Conservation (phyloP, 208 protist species). For the Crithidia mellificae region DNA sequence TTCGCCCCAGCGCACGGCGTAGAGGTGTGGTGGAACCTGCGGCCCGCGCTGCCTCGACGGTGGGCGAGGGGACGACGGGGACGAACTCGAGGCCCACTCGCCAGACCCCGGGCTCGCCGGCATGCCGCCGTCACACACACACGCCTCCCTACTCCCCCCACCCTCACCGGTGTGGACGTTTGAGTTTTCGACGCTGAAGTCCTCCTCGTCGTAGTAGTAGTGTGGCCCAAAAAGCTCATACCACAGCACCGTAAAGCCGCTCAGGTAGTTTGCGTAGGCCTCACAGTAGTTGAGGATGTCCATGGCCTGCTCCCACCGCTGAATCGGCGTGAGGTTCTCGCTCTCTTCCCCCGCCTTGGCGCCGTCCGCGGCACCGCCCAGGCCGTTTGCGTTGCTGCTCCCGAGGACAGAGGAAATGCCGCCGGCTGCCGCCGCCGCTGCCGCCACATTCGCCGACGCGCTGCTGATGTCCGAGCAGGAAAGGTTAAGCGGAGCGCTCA, state of each 20-base stretch:
- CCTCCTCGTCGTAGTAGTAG: slow-evolving; percentile 33
- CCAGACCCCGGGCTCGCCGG: not conserved
- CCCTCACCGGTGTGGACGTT: not conserved
- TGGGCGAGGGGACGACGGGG: not conserved
- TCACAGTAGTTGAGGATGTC: slow-evolving; percentile 42
- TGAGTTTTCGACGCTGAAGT: slow-evolving; percentile 20
- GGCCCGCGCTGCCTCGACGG: not conserved
- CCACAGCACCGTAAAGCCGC: slow-evolving; percentile 61
- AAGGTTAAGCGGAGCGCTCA: not conserved
- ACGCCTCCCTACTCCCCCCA: not conserved
- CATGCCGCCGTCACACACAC: too few relatives aligned
- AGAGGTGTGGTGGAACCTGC: slow-evolving; percentile 61
- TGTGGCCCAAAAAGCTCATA: slow-evolving; percentile 59
- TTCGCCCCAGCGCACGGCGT: slow-evolving; percentile 63
- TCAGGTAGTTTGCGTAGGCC: slow-evolving; percentile 54
- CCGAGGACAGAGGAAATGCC: not conserved
- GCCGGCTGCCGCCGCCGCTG: not conserved
- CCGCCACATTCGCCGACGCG: not conserved
- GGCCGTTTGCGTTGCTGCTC: not conserved
- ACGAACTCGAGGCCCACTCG: slow-evolving; percentile 13
- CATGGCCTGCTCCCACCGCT: slow-evolving; percentile 28
- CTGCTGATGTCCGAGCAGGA: slow-evolving; percentile 5
- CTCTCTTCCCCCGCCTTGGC: not conserved
- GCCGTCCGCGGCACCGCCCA: not conserved
- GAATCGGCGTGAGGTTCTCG: slow-evolving; percentile 8